These are phyloP conservation scores for Vitis riparia DNA, from an alignment of 164 flowering plant genomes.

Conservation along the genomic window DNA sequence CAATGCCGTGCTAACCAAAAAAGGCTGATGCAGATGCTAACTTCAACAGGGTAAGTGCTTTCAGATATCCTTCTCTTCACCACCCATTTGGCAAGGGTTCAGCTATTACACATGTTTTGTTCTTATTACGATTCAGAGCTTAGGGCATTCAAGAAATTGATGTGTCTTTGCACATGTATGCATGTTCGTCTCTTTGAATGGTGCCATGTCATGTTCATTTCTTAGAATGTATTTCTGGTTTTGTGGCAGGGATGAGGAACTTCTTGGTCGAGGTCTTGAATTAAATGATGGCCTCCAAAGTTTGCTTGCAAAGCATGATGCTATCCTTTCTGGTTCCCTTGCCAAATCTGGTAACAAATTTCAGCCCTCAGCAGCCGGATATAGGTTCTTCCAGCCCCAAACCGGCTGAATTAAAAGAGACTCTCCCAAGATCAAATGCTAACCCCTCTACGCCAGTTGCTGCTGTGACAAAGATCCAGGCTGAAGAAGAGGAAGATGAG, in stretches of 20 bases:
- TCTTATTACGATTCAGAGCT: background rate
- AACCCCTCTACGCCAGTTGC: slow-evolving; percentile 23
- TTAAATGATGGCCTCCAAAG: slow-evolving; percentile 76
- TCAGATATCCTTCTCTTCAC: background rate
- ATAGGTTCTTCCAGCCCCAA: slow-evolving; percentile 13
- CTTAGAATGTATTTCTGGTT: background rate
- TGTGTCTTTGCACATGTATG: background rate
- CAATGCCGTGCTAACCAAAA: slow-evolving; percentile 83
- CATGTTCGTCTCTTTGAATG: background rate
- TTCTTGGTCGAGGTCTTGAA: slow-evolving; percentile 79
- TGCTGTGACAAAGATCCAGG: slow-evolving; percentile 24
- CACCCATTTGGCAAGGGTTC: background rate
- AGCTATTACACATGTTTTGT: background rate
- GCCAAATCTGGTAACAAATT: slow-evolving; percentile 32
- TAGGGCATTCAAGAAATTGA: background rate
- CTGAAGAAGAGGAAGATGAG: slow-evolving; percentile 77
- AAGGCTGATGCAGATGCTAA: slow-evolving; percentile 79
- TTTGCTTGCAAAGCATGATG: slow-evolving; percentile 83
- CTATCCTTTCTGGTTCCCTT: slow-evolving; percentile 76
- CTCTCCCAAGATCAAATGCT: slow-evolving; percentile 28
- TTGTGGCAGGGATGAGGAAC: slow-evolving; percentile 77
- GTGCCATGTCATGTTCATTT: background rate
- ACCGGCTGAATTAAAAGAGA: slow-evolving; percentile 23
- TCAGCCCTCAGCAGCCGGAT: slow-evolving; percentile 20
- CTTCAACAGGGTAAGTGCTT: slow-evolving; percentile 64